Conservation (phyloP, 1,284 basidiomycete species). For the Pterulicium gracile region DNA sequence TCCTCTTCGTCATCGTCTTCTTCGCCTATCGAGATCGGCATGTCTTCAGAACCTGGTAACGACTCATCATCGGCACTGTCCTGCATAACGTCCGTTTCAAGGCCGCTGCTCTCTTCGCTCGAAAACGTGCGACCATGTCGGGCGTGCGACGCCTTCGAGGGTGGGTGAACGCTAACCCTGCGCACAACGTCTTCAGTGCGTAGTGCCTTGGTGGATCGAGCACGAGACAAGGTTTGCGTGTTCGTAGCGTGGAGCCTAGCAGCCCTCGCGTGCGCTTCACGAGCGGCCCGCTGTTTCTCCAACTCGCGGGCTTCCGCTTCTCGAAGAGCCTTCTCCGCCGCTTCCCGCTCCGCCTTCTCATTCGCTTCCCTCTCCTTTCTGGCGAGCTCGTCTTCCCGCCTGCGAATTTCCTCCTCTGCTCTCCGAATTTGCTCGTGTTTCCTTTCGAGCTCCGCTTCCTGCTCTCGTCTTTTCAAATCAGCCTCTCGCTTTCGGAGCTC, state of each 20-base stretch:
- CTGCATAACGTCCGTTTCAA: not conserved
- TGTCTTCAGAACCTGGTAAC: too few relatives aligned
- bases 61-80: not conserved
- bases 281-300: not conserved
- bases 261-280: not conserved
- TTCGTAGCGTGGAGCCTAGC: not conserved
- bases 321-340: slow-evolving; percentile 6
- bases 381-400: slow-evolving; percentile 11
- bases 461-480: not conserved
- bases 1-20: not conserved
- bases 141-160: too few relatives aligned
- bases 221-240: not conserved
- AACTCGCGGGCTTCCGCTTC: not conserved
- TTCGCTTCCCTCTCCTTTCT: slow-evolving; percentile 13
- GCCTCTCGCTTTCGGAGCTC: not conserved
- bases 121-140: too few relatives aligned
- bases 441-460: not conserved
- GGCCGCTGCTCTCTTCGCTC: not conserved
- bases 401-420: slow-evolving; percentile 10
- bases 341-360: slow-evolving; percentile 6
- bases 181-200: too few relatives aligned
- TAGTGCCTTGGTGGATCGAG: too few relatives aligned
- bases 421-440: slow-evolving; percentile 4
- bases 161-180: too few relatives aligned
- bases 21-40: too few relatives aligned